phyloP scores from a whole-genome alignment of 164 flowering plant genomes.

The Magnolia officinalis region DNA sequence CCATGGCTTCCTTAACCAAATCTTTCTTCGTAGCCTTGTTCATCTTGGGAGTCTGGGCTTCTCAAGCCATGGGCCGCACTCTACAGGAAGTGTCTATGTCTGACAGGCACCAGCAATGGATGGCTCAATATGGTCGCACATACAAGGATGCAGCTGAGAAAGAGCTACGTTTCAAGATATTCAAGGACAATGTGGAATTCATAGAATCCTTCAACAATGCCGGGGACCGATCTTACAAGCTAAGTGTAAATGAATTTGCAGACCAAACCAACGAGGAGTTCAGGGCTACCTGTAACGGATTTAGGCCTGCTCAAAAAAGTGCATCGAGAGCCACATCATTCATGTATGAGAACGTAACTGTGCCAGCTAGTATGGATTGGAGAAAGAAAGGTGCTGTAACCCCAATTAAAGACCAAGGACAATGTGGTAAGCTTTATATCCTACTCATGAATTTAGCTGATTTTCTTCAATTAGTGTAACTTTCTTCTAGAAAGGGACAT shows the following conservation, averaged over 20 bases:
- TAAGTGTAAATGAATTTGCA: slow-evolving; percentile 25
- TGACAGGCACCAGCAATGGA: slow-evolving; percentile 39
- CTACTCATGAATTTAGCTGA: no score
- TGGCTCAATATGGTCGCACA: neutral
- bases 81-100: slow-evolving; percentile 4
- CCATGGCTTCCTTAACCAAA: neutral
- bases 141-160: slow-evolving; percentile 1
- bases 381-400: slow-evolving; percentile 32
- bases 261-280: slow-evolving; percentile 35
- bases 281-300: slow-evolving; percentile 17
- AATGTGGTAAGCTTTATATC: no score
- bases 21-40: neutral
- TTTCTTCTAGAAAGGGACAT: no score
- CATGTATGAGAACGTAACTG: slow-evolving; percentile 9
- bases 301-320: neutral
- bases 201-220: neutral
- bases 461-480: no score
- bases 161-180: neutral
- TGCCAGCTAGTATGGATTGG: slow-evolving; percentile 30
- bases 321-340: neutral
- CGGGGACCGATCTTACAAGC: slow-evolving; percentile 8
- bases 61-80: neutral
- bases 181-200: neutral
- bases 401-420: neutral
- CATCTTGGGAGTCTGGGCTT: slow-evolving; percentile 5